A percentile compares a stretch with the other conserved stretches of the same genome.
Conservation (phyloP, 208 protist genomes). For the Paratrypanosoma confusum region DNA sequence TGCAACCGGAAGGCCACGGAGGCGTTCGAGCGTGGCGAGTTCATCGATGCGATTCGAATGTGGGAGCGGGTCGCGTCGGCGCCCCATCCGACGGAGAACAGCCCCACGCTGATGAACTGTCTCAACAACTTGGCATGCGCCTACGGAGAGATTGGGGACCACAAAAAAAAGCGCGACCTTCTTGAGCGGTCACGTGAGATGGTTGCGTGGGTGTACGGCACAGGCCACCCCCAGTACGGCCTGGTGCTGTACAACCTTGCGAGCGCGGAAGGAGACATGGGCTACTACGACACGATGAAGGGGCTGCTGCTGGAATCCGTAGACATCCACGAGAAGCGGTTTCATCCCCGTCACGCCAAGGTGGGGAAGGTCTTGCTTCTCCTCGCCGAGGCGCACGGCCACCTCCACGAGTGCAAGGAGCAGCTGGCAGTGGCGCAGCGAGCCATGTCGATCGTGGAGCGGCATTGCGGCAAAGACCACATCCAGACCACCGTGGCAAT, state of each 20-base stretch:
- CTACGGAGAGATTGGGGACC: conserved; percentile 73
- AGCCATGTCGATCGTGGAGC: conserved; percentile 56
- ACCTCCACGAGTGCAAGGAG: conserved; percentile 41
- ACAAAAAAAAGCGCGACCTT: conserved; percentile 54
- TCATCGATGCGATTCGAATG: conserved; percentile 37
- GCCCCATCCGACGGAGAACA: conserved; percentile 27
- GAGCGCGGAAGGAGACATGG: conserved; percentile 66
- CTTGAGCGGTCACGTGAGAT: conserved; percentile 55
- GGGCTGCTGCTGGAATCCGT: conserved; percentile 45
- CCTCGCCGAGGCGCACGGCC: conserved; percentile 53
- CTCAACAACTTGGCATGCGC: conserved; percentile 81
- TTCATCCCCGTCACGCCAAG: conserved; percentile 61
- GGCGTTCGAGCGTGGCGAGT: conserved; percentile 45
- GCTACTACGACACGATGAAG: conserved; percentile 65
- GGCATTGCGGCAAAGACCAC: conserved; percentile 70
- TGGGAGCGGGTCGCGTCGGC: conserved; percentile 45
- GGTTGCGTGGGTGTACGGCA: conserved; percentile 49
- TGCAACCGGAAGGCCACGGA: conserved; percentile 45
- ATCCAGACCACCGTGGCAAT: conserved; percentile 66
- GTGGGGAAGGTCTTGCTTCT: conserved; percentile 69
- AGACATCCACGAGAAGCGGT: conserved; percentile 50
- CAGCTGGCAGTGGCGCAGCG: conserved; percentile 51
- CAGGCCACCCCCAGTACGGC: conserved; percentile 75
- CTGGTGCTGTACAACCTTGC: conserved; percentile 82
- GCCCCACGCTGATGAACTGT: conserved; percentile 63